Base-by-base conservation (phyloP, 176 grass and related monocot species). In the Oropetium thomaeum region DNA sequence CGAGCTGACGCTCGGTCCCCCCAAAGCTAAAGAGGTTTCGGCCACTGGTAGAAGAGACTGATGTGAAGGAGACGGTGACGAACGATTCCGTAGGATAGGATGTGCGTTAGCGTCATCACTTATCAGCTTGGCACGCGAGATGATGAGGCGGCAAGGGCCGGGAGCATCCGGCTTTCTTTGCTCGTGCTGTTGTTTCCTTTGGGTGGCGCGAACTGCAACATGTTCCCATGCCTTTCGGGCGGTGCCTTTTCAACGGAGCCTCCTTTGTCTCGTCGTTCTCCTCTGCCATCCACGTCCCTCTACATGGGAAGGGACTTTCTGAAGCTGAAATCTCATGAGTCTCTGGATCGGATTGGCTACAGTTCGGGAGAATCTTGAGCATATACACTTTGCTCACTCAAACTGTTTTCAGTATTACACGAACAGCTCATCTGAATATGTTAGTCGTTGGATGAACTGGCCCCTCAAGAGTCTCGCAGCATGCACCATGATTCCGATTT, bases 141-240 rank as follows among this genome's bases (percentile, higher is more conserved):
- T 15, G 72, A 61, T 2, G 32, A 23, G 22, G 48, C 58, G 29
- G 40, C 62, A 60, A 37, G 23, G 43, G n/a, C 6, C 13, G 26
- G 28, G 29, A 13, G 61, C 71, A 64, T 32, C 42, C 65, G 34
- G 10, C 70, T 69, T 80, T 85, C 75, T 9, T 47, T 14, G 69
- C 31, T 66, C 65, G 32, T 34, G 30, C 19, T 61, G 76, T 49
- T 30, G 61, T n/a, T n/a, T n/a, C 28, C 53, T 69, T 75, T 62
- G 63, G n/a, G n/a, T n/a, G n/a, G 27, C 20, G 14, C 63, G 26
- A 30, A 20, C 33, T 5, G 41, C 70, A 41, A 57, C 84, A 76
- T 25, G 70, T 69, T 23, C 84, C 31, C 32, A 20, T 61, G 63
- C 63, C 70, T 75, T 75, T 75, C 34, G 61, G 45, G 44, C 53